phyloP scores from a whole-genome alignment of 176 grass and related monocot genomes.

The Lolium perenne region DNA sequence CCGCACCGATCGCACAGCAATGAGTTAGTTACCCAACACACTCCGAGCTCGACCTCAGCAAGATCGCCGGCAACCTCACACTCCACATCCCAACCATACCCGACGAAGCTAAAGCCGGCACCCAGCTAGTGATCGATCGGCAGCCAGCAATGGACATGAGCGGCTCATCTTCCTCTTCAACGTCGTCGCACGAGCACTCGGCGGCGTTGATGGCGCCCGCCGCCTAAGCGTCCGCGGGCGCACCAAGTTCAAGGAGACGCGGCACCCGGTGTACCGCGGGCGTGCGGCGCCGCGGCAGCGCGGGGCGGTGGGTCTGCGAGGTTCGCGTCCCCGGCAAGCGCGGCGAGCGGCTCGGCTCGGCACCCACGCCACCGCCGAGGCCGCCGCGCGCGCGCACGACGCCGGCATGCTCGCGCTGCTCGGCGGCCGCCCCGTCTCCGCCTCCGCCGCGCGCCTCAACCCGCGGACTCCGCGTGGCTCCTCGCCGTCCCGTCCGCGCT shows the following conservation, averaged over 20 bases:
- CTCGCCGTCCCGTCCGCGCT: slow-evolving; percentile 38
- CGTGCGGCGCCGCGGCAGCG: slow-evolving; percentile 60
- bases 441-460: neutral
- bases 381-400: slow-evolving; percentile 92
- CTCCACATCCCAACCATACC: too few relatives aligned
- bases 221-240: slow-evolving; percentile 58
- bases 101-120: too few relatives aligned
- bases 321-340: slow-evolving; percentile 68
- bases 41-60: too few relatives aligned
- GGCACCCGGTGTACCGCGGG: slow-evolving; percentile 86
- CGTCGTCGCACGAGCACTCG: too few relatives aligned
- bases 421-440: slow-evolving; percentile 4
- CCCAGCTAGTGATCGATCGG: too few relatives aligned
- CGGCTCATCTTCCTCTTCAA: too few relatives aligned
- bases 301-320: slow-evolving; percentile 75
- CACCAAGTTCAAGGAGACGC: slow-evolving; percentile 86
- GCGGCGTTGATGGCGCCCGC: neutral
- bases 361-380: slow-evolving; percentile 82
- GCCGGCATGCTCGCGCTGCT: slow-evolving; percentile 58
- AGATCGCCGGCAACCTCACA: too few relatives aligned
- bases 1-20: too few relatives aligned
- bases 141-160: slow-evolving; percentile 34
- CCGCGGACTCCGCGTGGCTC: slow-evolving; percentile 34
- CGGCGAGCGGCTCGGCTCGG: slow-evolving; percentile 74
- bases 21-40: too few relatives aligned